phyloP scores from a whole-genome alignment of 495 filamentous ascomycete genomes.

The Penicillium cataractarum region DNA sequence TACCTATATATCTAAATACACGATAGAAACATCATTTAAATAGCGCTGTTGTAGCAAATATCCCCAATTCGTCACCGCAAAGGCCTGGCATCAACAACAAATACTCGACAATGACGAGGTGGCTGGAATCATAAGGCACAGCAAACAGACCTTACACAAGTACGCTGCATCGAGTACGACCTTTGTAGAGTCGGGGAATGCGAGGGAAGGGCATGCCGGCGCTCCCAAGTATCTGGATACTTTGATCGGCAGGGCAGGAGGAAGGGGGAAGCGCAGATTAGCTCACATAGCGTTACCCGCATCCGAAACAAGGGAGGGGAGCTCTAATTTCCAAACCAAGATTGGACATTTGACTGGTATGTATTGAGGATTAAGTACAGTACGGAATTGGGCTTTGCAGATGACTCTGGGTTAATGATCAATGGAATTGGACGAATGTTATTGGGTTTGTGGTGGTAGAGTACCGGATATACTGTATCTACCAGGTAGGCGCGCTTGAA shows the following conservation, averaged over 20 bases:
- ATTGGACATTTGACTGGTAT: slow-evolving; percentile 17
- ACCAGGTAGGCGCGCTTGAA: not conserved
- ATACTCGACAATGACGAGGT: slow-evolving; percentile 7
- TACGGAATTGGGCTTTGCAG: not conserved
- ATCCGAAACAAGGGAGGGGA: slow-evolving; percentile 28
- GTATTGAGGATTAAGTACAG: not conserved
- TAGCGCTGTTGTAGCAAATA: not conserved
- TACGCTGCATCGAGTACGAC: slow-evolving; percentile 3
- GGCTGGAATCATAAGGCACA: slow-evolving; percentile 9
- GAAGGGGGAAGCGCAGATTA: slow-evolving; percentile 19
- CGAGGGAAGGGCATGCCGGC: slow-evolving; percentile 26
- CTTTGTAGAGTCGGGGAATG: slow-evolving; percentile 25
- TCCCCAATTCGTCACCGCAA: not conserved
- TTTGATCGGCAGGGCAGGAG: slow-evolving; percentile 26
- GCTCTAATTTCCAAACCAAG: slow-evolving; percentile 2
- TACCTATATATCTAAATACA: not conserved
- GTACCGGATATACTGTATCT: too few species aligned
- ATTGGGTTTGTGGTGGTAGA: not conserved
- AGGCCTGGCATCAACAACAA: not conserved
- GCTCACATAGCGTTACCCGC: slow-evolving; percentile 20
- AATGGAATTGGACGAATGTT: not conserved
- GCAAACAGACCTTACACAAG: slow-evolving; percentile 11
- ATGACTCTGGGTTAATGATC: not conserved
- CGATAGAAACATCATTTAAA: not conserved
- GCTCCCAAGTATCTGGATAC: slow-evolving; percentile 29